Evolutionary conservation across 805 yeast species (phyloP), one percentile per base, ranked within the genome.

Genomic region (Yarrowia phangngaensis): DNA sequence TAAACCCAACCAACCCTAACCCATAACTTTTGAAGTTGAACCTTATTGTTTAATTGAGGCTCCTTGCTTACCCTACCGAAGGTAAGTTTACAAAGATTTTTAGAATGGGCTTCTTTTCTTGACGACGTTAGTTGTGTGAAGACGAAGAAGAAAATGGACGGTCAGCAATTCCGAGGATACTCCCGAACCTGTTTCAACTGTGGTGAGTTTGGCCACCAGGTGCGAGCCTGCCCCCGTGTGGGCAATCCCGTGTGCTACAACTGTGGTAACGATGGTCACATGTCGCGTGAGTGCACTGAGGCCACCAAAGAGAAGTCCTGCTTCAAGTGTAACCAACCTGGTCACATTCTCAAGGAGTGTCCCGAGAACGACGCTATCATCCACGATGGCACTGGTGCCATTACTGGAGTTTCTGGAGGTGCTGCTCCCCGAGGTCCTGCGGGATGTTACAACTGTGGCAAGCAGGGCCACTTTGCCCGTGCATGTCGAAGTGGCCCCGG

Each of bases 381-480:
- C 15, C 24, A 40, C 7, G 45, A 27, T 19, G 54, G 53, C n/a
- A n/a, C n/a, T 19, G 54, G 35, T 15, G 50, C 32, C 29, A 34
- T 29, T 32, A 29, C 29, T 23, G 30, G 32, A 13, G 26, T 19
- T 26, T 33, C 32, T 22, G 31, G 38, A 19, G 41, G 20, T 23
- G 50, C 36, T 33, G 51, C 45, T 55, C 31, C 52, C 47, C 49
- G 75, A 78, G 41, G 28, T 20, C 47, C 45, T 51, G 76, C 76
- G 53, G 86, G 85, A 69, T 88, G 97, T 70, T 88, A 87, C 76
- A 84, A 88, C 55, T 88, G 96, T 71, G 95, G 95, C 60, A 81
- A 83, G 70, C 72, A 77, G 55, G 96, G 96, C 51, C 97, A 89
- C 73, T 79, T 87, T 63, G 84, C 95, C 52, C 84, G 80, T 68